Base-by-base conservation (phyloP, 768 basidiomycete genomes). In the Leccinum pellstonianum region DNA sequence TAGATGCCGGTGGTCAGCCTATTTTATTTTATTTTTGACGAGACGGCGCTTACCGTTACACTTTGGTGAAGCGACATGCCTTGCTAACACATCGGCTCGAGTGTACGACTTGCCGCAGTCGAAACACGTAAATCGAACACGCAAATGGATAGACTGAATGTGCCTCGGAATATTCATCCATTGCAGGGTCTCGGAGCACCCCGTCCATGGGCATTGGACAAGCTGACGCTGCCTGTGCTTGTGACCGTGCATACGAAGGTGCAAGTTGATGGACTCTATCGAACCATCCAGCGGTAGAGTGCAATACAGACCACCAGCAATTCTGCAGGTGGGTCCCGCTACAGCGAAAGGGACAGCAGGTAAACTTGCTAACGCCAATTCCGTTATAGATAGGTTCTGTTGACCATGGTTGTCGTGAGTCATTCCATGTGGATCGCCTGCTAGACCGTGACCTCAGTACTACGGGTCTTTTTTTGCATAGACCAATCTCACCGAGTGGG, bases 191-290 rank as follows among this genome's bases (percentile, higher is more conserved):
- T 48, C 23, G 3, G 47, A 35, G 53, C 62, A 64, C n/a, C 54
- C 55, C 9, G 15, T 21, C 63, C 67, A 66, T 1, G 60, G 56
- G 33, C 58, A 67, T 5, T 6, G 54, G 27, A 60, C 52, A 23
- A 14, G 2, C 31, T 29, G 43, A 14, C 35, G 38, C 19, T 50
- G 52, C 9, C 43, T 54, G 27, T 68, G 54, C 27, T 50, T 58
- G 15, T 59, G 43, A 10, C 51, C 50, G 25, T 68, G 66, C 27
- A 55, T 21, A 21, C 37, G 57, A 21, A 68, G 55, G 35, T 68
- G 66, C 25, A 3, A 14, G 25, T 49, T 54, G 38, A 65, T 57
- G 47, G 60, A 54, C 4, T 10, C 9, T 29, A 21, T 11, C 2
- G 57, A 56, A 35, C 23, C 43, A 4, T 55, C 35, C 14, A 63